Conservation (phyloP, 129 eudicot genomes). For the Escallonia herrerae region DNA sequence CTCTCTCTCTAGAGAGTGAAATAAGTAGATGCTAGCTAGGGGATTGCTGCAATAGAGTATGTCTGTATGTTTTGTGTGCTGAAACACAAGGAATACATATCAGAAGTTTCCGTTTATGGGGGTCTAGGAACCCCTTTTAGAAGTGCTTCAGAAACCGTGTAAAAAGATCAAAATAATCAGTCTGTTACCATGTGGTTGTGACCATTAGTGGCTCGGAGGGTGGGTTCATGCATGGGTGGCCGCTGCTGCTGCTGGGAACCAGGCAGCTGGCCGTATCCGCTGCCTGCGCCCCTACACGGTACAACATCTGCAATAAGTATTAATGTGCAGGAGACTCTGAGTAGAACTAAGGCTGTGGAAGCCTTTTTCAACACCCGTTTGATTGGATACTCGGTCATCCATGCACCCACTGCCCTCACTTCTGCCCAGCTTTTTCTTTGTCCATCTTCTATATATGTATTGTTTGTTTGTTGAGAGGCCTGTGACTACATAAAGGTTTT, state of each 20-base stretch:
- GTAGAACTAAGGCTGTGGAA: conserved; percentile 18
- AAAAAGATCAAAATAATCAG: neutral
- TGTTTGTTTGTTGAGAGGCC: no score
- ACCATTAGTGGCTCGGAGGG: neutral
- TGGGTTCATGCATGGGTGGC: neutral
- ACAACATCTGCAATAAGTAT: neutral
- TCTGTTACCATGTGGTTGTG: neutral
- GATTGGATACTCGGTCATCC: neutral
- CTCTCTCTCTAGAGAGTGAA: neutral
- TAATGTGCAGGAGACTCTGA: conserved; percentile 15
- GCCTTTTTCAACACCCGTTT: conserved; percentile 6
- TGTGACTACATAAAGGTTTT: no score
- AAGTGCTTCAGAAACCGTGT: neutral
- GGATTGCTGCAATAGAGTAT: conserved; percentile 12
- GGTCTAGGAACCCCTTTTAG: neutral
- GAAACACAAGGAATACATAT: conserved; percentile 26
- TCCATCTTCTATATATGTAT: no score
- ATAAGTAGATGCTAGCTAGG: neutral
- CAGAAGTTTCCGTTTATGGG: conserved; percentile 13
- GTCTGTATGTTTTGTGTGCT: conserved; percentile 15
- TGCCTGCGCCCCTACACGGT: neutral
- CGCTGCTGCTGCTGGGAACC: neutral
- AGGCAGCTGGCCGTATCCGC: neutral
- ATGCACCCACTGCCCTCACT: neutral
- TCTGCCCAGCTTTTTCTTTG: neutral